These are phyloP conservation scores for Alternaria rosae DNA, from an alignment of 2,329 filamentous ascomycete genomes.

Conservation along the genomic window DNA sequence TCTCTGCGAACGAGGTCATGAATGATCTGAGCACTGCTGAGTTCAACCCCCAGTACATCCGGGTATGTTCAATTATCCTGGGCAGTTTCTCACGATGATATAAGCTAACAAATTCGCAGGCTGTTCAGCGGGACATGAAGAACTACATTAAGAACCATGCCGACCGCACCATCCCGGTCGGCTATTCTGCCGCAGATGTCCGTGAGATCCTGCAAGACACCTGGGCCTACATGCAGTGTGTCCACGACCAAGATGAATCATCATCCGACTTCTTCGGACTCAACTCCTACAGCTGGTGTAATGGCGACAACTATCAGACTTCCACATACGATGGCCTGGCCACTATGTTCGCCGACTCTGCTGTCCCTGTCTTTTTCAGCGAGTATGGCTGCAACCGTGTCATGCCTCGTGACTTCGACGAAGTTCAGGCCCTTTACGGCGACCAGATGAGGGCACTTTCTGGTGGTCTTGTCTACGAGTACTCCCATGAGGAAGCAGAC, in stretches of 20 bases:
- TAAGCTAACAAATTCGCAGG: slow-evolving; percentile 36
- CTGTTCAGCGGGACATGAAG: slow-evolving; percentile 72
- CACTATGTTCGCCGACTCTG: slow-evolving; percentile 68
- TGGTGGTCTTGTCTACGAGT: slow-evolving; percentile 84
- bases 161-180: slow-evolving; percentile 67
- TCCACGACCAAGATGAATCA: slow-evolving; percentile 63
- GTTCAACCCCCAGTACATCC: slow-evolving; percentile 65
- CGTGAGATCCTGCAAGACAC: slow-evolving; percentile 75
- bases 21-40: slow-evolving; percentile 63
- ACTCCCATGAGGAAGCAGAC: slow-evolving; percentile 72
- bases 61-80: slow-evolving; percentile 45
- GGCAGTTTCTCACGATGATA: neutral
- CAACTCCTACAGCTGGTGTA: slow-evolving; percentile 79
- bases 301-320: slow-evolving; percentile 67
- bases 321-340: slow-evolving; percentile 69
- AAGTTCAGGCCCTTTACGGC: slow-evolving; percentile 76
- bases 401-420: slow-evolving; percentile 74
- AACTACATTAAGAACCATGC: slow-evolving; percentile 69
- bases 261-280: slow-evolving; percentile 78
- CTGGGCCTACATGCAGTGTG: slow-evolving; percentile 78
- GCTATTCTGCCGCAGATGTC: slow-evolving; percentile 78
- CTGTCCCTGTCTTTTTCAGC: slow-evolving; percentile 81
- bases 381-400: slow-evolving; percentile 78
- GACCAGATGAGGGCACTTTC: slow-evolving; percentile 74
- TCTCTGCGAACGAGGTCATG: slow-evolving; percentile 73